These are phyloP conservation scores for Microascus cirrosus DNA, from an alignment of 2,329 filamentous ascomycete genomes.

Conservation along the genomic window DNA sequence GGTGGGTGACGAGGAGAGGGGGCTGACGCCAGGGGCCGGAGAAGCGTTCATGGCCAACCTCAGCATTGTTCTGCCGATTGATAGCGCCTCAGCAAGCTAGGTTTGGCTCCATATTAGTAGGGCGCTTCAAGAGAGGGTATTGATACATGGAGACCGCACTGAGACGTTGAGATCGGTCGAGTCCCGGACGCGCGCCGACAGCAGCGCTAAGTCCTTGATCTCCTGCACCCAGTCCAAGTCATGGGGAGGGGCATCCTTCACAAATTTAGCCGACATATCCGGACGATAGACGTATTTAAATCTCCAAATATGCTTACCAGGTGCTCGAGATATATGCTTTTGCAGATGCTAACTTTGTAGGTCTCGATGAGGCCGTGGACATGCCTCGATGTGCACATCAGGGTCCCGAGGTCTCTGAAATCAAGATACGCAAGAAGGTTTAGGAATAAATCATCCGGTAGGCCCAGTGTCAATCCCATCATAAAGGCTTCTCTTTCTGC, in stretches of 20 bases:
- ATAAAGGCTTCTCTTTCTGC: too few relatives aligned
- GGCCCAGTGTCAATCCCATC: not conserved
- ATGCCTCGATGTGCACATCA: not conserved
- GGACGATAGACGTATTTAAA: not conserved
- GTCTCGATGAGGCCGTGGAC: not conserved
- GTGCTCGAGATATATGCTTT: not conserved
- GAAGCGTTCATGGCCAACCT: conserved; percentile 33
- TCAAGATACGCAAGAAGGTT: not conserved
- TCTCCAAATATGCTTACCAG: not conserved
- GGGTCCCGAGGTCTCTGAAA: not conserved
- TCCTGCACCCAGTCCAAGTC: not conserved
- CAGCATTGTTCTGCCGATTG: conserved; percentile 33
- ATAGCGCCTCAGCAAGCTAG: not conserved
- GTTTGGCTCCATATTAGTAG: not conserved
- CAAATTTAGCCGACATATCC: not conserved
- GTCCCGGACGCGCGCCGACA: not conserved
- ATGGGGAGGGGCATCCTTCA: not conserved
- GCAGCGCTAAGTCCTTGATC: not conserved
- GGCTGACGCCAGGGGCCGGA: conserved; percentile 14
- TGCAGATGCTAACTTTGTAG: not conserved
- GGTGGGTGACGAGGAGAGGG: conserved; percentile 18
- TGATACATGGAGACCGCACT: too few relatives aligned
- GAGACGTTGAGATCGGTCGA: not conserved
- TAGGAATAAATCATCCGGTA: not conserved
- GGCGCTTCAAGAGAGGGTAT: not conserved